phyloP scores from a whole-genome alignment of 1,139 yeast species.

The Blastobotrys buckinghamii region DNA sequence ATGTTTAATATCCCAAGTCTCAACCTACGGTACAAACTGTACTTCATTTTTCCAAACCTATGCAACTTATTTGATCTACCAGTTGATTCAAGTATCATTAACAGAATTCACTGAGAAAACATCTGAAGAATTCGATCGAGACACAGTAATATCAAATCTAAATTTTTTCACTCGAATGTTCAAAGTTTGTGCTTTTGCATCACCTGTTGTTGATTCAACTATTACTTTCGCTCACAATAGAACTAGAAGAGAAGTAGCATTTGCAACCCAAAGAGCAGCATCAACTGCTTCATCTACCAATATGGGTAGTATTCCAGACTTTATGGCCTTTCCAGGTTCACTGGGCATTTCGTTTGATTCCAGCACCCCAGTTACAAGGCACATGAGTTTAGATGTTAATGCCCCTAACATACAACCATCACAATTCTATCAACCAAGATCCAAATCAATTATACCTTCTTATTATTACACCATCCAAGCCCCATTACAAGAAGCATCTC shows the following conservation, averaged over 20 bases:
- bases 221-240: conserved; percentile 6
- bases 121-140: conserved; percentile 1
- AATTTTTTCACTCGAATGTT: conserved; percentile 5
- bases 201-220: conserved; percentile 6
- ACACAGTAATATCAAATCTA: neutral
- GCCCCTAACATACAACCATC: neutral
- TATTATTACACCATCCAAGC: neutral
- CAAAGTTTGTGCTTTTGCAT: conserved; percentile 4
- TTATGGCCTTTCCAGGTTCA: neutral
- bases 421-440: neutral
- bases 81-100: conserved; percentile 6
- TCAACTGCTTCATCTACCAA: neutral
- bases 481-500: neutral
- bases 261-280: conserved; percentile 2
- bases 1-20: neutral
- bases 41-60: conserved; percentile 5
- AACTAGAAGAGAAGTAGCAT: conserved; percentile 6
- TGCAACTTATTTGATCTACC: conserved; percentile 8
- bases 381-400: conserved; percentile 1
- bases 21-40: conserved; percentile 1
- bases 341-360: conserved; percentile 1
- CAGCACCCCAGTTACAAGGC: neutral
- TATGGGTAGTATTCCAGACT: neutral
- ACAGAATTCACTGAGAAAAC: conserved; percentile 5
- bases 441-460: neutral